These are phyloP conservation scores for Picea sitchensis DNA, from an alignment of 75 land plant genomes.

Conservation along the genomic window DNA sequence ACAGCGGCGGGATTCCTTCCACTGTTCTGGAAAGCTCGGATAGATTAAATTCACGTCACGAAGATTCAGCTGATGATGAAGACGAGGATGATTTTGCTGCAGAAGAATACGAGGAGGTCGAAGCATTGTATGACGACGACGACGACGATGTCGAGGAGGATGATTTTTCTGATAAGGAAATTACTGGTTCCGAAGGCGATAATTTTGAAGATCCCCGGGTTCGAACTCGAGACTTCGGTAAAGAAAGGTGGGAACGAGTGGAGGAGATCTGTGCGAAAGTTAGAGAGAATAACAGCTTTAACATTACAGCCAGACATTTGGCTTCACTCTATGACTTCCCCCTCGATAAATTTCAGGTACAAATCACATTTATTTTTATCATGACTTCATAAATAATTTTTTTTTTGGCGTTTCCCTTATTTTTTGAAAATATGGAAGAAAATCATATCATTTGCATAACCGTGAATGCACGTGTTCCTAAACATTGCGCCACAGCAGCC, in stretches of 20 bases:
- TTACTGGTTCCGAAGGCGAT: constrained; percentile 5
- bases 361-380: not conserved
- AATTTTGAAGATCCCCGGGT: not conserved
- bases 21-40: not conserved
- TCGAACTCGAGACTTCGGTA: not conserved
- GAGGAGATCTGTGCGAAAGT: constrained; percentile 49
- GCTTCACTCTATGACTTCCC: constrained; percentile 71
- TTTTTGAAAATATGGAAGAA: too few species aligned
- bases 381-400: not conserved
- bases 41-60: not conserved
- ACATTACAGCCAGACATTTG: constrained; percentile 61
- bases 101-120: constrained; percentile 23
- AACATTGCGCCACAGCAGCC: too few species aligned
- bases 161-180: not conserved
- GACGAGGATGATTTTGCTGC: constrained; percentile 40
- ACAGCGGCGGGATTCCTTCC: not conserved
- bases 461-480: too few species aligned
- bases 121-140: not conserved
- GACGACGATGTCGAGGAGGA: constrained; percentile 17
- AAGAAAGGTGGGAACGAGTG: constrained; percentile 48
- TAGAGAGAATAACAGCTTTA: constrained; percentile 47
- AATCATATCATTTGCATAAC: too few species aligned
- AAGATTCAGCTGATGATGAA: constrained; percentile 22
- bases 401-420: not conserved
- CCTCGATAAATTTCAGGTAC: constrained; percentile 93